phyloP scores from a whole-genome alignment of 1,284 basidiomycete genomes.

The Rhodotorula sp. region DNA sequence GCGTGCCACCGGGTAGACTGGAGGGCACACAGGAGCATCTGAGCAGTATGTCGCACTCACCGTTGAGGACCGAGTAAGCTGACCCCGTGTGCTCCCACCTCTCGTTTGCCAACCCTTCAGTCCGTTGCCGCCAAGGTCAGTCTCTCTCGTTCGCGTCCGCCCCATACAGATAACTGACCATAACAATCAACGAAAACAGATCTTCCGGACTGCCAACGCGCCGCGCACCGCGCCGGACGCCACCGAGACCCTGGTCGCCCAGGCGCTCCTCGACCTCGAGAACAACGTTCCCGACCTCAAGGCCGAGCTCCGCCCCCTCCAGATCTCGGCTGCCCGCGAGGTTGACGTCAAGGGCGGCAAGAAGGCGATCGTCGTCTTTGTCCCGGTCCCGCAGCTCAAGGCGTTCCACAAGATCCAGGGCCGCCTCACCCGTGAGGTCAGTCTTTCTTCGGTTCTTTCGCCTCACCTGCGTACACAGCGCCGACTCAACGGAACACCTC shows the following conservation, averaged over 20 bases:
- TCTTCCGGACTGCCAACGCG: constrained; percentile 93
- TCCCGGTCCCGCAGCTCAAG: constrained; percentile 95
- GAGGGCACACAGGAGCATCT: too few species aligned
- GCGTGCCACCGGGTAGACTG: too few species aligned
- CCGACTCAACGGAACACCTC: too few species aligned
- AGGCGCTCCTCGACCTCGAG: constrained; percentile 96
- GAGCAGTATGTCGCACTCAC: background rate
- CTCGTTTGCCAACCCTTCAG: background rate
- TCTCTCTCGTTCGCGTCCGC: background rate
- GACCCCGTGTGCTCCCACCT: background rate
- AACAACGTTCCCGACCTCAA: constrained; percentile 98
- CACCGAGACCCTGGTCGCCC: constrained; percentile 87
- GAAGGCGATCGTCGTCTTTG: constrained; percentile 99
- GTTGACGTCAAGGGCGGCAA: constrained; percentile 99
- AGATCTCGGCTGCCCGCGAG: constrained; percentile 97
- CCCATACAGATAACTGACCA: background rate
- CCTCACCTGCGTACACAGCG: too few species aligned
- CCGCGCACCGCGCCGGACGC: constrained; percentile 86
- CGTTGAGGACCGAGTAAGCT: background rate
- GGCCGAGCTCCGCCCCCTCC: constrained; percentile 88
- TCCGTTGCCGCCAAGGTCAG: constrained; percentile 3
- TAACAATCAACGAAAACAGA: constrained; percentile 8
- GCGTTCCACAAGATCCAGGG: constrained; percentile 99
- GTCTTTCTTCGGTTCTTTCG: background rate
- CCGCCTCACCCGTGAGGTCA: constrained; percentile 53